A percentile compares a stretch with the other conserved stretches of the same genome.
These are phyloP conservation scores for Oryza nivara DNA, from an alignment of 176 grass and related monocot species.

Conservation along the genomic window DNA sequence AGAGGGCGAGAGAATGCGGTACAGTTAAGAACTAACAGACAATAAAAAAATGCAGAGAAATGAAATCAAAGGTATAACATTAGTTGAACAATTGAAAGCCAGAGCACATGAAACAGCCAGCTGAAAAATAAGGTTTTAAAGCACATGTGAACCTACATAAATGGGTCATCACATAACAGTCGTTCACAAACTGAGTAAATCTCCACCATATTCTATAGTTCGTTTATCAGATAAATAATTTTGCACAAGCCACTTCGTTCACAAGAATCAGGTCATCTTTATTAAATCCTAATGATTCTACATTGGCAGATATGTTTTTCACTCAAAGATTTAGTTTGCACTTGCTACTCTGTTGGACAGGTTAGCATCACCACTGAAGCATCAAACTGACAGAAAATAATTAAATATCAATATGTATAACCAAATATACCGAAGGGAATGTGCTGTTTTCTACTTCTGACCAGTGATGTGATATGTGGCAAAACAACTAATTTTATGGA, in stretches of 20 bases:
- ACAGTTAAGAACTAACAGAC: not conserved
- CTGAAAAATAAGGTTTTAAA: not conserved
- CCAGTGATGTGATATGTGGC: not conserved
- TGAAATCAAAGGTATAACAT: not conserved
- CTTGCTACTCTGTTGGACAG: not conserved
- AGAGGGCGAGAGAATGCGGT: not conserved
- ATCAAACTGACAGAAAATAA: not conserved
- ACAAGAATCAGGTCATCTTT: not conserved
- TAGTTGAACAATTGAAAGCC: not conserved
- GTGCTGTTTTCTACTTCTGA: not conserved
- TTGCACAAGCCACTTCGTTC: not conserved
- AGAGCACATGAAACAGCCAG: not conserved
- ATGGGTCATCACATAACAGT: not conserved
- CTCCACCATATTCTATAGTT: not conserved
- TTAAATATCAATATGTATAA: not conserved
- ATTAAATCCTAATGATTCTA: slow-evolving; percentile 4
- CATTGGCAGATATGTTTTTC: not conserved
- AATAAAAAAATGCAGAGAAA: not conserved
- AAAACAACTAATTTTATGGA: not conserved
- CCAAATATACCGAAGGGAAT: not conserved
- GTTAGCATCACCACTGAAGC: not conserved
- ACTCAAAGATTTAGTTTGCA: not conserved
- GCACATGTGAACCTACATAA: not conserved
- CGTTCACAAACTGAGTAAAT: not conserved
- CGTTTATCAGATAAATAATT: not conserved